Evolutionary conservation across 2,329 filamentous ascomycete genomes (phyloP).

Genomic region (Pestalotiopsis sp.): DNA sequence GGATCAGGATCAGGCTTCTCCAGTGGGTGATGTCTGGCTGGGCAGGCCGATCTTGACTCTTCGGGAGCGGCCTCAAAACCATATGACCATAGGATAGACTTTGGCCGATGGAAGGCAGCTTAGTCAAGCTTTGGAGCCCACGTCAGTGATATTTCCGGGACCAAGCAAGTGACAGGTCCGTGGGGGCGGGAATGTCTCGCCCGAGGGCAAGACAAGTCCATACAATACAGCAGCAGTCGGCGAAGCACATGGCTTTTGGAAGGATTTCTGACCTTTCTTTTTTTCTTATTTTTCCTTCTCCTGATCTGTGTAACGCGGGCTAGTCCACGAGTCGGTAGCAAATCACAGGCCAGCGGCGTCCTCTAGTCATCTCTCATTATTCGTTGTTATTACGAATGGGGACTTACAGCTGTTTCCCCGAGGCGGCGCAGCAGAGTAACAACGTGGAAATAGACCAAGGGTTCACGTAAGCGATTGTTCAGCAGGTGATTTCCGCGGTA

Average conservation of each 20-base stretch:
- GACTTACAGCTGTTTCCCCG: neutral
- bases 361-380: no score
- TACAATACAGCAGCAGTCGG: neutral
- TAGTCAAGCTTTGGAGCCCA: neutral
- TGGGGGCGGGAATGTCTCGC: neutral
- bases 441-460: neutral
- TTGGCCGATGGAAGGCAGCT: neutral
- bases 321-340: no score
- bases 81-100: neutral
- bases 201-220: neutral
- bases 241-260: neutral
- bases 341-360: neutral
- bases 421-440: neutral
- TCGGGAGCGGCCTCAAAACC: neutral
- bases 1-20: neutral
- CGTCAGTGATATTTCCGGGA: neutral
- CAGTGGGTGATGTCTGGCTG: neutral
- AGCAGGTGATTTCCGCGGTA: neutral
- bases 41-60: neutral
- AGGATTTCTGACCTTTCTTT: neutral
- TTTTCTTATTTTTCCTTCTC: neutral
- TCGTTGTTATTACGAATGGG: neutral
- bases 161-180: neutral
- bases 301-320: neutral
- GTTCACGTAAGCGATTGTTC: neutral